Conservation (phyloP, 305 asterid genomes). For the Fraxinus xanthoxyloides region DNA sequence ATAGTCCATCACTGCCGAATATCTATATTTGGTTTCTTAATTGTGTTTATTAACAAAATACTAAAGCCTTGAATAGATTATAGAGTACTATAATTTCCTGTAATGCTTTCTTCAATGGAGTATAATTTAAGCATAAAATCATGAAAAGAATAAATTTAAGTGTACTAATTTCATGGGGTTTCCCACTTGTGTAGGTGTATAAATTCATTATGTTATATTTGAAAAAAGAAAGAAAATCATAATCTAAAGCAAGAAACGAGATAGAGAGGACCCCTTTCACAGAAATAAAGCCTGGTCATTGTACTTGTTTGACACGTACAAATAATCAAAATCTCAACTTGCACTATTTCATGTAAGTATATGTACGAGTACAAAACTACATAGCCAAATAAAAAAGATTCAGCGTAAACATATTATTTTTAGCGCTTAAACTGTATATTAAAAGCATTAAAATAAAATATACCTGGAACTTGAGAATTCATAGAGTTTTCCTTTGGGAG, state of each 20-base stretch:
- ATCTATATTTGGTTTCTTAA: not conserved
- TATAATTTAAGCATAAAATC: slow-evolving; percentile 13
- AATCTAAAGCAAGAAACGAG: not conserved
- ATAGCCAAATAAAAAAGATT: not conserved
- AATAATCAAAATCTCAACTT: not conserved
- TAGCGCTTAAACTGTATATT: too few relatives aligned
- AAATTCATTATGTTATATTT: not conserved
- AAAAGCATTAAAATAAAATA: not conserved
- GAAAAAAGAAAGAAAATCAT: not conserved
- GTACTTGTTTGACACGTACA: slow-evolving; percentile 10
- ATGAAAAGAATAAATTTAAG: not conserved
- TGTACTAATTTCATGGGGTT: slow-evolving; percentile 7
- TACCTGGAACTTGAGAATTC: slow-evolving; percentile 60
- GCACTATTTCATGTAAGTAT: not conserved
- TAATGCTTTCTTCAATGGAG: not conserved
- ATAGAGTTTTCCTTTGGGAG: slow-evolving; percentile 43
- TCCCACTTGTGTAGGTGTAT: too few relatives aligned
- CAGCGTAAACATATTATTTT: too few relatives aligned
- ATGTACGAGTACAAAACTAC: not conserved
- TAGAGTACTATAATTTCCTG: not conserved
- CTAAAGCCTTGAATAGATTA: not conserved
- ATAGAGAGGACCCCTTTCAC: not conserved
- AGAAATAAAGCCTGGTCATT: slow-evolving; percentile 5
- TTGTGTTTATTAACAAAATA: not conserved
- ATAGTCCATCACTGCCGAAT: not conserved